A percentile compares a stretch with the other conserved stretches of the same genome.
Conservation (phyloP, 148 eudicot species). For the Persicaria maculosa region DNA sequence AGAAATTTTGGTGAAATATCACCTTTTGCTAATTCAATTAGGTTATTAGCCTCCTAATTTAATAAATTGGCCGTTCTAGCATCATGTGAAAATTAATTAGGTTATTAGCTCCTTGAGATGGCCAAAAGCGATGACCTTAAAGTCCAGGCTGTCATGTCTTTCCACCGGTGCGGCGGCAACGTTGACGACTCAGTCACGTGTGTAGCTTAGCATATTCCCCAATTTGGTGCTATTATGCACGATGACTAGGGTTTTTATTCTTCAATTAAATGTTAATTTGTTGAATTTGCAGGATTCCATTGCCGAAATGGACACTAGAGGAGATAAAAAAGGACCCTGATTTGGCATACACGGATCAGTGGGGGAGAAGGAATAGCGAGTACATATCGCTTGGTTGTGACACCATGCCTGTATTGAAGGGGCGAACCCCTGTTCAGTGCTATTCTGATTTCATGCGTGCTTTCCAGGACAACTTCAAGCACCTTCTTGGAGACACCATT, state of each 20-base stretch:
- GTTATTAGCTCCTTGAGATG: conserved; percentile 71
- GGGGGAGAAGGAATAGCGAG: conserved; percentile 83
- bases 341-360: conserved; percentile 82
- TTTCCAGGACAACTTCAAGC: conserved; percentile 53
- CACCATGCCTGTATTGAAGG: conserved; percentile 63
- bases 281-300: conserved; percentile 50
- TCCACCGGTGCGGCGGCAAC: conserved; percentile 91
- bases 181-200: conserved; percentile 89
- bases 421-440: conserved; percentile 76
- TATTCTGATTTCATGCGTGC: conserved; percentile 81
- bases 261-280: not conserved
- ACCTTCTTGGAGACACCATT: conserved; percentile 76
- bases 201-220: not conserved
- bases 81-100: no score
- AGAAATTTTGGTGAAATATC: no score
- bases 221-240: not conserved
- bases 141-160: conserved; percentile 91
- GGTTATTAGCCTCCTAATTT: no score
- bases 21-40: no score
- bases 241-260: not conserved
- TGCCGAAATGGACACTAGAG: conserved; percentile 77
- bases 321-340: conserved; percentile 70
- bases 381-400: conserved; percentile 76
- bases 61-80: no score
- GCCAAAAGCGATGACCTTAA: conserved; percentile 60